These are phyloP conservation scores for Venustampulla echinocandica DNA, from an alignment of 495 filamentous ascomycete genomes.

Conservation along the genomic window DNA sequence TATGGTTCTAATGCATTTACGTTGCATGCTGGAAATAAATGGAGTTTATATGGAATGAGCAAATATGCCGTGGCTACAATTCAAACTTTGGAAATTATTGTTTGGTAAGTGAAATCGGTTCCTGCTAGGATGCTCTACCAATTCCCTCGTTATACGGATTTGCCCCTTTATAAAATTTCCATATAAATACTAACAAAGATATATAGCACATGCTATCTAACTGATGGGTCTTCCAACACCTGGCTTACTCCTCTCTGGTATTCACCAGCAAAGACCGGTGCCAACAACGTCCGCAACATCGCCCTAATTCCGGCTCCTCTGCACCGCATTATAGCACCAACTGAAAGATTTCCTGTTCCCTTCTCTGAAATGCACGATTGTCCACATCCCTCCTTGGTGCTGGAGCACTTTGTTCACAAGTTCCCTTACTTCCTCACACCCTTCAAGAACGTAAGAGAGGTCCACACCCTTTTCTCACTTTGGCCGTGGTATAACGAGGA, in stretches of 20 bases:
- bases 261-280: background rate
- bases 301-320: background rate
- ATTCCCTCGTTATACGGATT: background rate
- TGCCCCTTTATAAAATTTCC: background rate
- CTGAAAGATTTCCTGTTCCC: too few species aligned
- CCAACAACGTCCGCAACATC: background rate
- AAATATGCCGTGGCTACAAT: background rate
- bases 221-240: background rate
- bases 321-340: too few species aligned
- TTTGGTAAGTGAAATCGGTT: background rate
- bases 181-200: background rate
- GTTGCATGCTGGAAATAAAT: background rate
- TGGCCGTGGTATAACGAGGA: background rate
- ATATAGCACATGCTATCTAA: background rate
- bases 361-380: background rate
- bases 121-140: background rate
- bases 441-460: background rate
- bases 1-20: background rate
- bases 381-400: background rate
- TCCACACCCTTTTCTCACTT: background rate
- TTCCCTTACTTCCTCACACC: background rate
- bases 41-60: background rate
- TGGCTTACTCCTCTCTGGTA: background rate
- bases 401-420: background rate
- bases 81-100: background rate